Percentiles rank a stretch among this genome's conserved stretches.
Evolutionary conservation across 1,284 basidiomycete species (phyloP).

Genomic region (Golubevia sp.): DNA sequence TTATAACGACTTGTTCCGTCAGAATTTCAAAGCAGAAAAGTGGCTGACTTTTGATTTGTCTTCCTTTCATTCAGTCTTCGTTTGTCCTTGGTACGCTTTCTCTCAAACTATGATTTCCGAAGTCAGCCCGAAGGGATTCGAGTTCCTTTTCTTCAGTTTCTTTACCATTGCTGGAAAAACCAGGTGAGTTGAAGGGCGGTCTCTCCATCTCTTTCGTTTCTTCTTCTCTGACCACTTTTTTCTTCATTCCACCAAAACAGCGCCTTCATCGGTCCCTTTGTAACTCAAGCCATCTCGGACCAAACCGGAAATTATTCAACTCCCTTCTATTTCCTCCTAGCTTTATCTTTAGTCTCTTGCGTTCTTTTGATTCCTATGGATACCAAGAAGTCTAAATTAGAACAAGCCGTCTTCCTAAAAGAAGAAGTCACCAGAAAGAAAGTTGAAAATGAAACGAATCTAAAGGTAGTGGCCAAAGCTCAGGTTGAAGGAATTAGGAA

Average conservation of each 20-base stretch:
- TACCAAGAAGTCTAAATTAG: conserved; percentile 67
- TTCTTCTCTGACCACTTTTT: conserved; percentile 65
- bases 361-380: conserved; percentile 77
- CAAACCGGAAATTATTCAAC: conserved; percentile 74
- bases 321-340: conserved; percentile 82
- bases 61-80: no score
- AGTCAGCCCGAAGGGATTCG: conserved; percentile 70
- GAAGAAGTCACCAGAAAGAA: no score
- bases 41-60: no score
- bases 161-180: conserved; percentile 70
- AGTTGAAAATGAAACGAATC: no score
- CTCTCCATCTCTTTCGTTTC: conserved; percentile 67
- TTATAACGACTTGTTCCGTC: neutral
- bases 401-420: conserved; percentile 71
- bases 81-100: conserved; percentile 84
- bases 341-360: conserved; percentile 70
- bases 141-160: conserved; percentile 76
- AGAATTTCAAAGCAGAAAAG: no score
- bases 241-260: neutral
- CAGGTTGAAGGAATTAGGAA: no score
- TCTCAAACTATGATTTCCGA: conserved; percentile 84
- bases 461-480: no score
- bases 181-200: conserved; percentile 73
- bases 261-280: conserved; percentile 71
- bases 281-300: conserved; percentile 65